Percentiles rank a stretch among this genome's conserved stretches.
phyloP scores from a whole-genome alignment of 2,329 filamentous ascomycete species.

The Penicillium rolfsii region DNA sequence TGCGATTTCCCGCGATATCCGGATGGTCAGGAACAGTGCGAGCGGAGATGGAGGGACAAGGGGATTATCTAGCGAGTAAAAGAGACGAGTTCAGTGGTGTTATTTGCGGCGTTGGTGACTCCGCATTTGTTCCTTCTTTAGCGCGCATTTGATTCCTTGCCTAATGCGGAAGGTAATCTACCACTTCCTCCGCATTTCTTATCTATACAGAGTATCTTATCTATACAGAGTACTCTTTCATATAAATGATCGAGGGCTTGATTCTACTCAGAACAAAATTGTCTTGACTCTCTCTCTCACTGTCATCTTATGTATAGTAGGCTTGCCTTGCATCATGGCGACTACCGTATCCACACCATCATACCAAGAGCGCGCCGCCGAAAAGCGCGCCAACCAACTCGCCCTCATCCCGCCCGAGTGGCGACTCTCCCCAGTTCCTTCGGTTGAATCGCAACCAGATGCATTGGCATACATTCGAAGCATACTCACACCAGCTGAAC shows the following conservation, averaged over 20 bases:
- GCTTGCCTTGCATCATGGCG: constrained; percentile 3
- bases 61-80: constrained; percentile 20
- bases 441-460: constrained; percentile 24
- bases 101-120: neutral
- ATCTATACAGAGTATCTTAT: constrained; percentile 10
- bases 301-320: neutral
- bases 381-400: constrained; percentile 30
- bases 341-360: constrained; percentile 13
- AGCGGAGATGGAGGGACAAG: constrained; percentile 38
- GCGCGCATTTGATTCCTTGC: constrained; percentile 26
- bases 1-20: constrained; percentile 46
- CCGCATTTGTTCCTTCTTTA: neutral
- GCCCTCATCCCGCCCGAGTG: constrained; percentile 31
- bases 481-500: constrained; percentile 22
- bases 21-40: constrained; percentile 38
- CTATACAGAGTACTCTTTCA: too few species aligned
- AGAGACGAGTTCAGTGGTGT: neutral
- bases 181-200: constrained; percentile 10
- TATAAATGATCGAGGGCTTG: constrained; percentile 4
- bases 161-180: constrained; percentile 32
- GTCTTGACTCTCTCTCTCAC: neutral
- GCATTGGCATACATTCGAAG: constrained; percentile 25
- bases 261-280: neutral
- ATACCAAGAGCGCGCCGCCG: constrained; percentile 29
- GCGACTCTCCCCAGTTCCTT: constrained; percentile 29